A percentile compares a stretch with the other conserved stretches of the same genome.
These are phyloP conservation scores for Vitis rotundifolia DNA, from an alignment of 164 flowering plant genomes.

Conservation along the genomic window DNA sequence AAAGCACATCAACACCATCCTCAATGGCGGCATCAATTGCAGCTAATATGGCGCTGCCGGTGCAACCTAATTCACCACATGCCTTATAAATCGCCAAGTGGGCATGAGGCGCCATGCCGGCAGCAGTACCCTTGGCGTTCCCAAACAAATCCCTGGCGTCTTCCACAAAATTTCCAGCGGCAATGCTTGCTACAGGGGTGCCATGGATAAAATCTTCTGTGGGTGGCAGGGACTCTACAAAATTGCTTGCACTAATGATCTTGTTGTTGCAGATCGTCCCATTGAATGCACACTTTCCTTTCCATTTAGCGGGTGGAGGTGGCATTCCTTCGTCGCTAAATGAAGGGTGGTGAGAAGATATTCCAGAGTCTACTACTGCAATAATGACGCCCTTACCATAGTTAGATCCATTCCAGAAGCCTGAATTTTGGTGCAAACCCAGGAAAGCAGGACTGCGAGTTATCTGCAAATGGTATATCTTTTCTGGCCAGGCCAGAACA, in stretches of 20 bases:
- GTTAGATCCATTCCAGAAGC: slow-evolving; percentile 26
- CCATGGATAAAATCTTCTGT: no score
- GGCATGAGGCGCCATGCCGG: no score
- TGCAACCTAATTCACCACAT: no score
- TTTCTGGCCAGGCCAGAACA: not conserved
- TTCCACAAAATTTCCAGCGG: no score
- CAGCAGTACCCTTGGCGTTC: no score
- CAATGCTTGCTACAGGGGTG: no score
- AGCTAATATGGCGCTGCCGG: slow-evolving; percentile 9
- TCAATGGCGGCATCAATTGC: slow-evolving; percentile 15
- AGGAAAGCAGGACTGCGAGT: not conserved
- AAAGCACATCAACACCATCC: slow-evolving; percentile 28
- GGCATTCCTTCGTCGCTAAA: slow-evolving; percentile 38
- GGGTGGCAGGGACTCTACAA: not conserved
- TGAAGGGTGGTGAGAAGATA: slow-evolving; percentile 33
- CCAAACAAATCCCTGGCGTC: no score
- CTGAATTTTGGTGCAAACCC: slow-evolving; percentile 23
- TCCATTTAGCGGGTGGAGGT: slow-evolving; percentile 36
- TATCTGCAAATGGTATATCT: not conserved
- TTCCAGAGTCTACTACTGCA: slow-evolving; percentile 27
- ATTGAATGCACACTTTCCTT: slow-evolving; percentile 23
- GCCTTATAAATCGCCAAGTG: no score
- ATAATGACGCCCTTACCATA: slow-evolving; percentile 8
- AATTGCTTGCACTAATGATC: slow-evolving; percentile 21
- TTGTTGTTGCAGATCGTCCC: slow-evolving; percentile 19